Evolutionary conservation across 352 stramenopile genomes (phyloP).

Genomic region (Phytophthora agathidicida): DNA sequence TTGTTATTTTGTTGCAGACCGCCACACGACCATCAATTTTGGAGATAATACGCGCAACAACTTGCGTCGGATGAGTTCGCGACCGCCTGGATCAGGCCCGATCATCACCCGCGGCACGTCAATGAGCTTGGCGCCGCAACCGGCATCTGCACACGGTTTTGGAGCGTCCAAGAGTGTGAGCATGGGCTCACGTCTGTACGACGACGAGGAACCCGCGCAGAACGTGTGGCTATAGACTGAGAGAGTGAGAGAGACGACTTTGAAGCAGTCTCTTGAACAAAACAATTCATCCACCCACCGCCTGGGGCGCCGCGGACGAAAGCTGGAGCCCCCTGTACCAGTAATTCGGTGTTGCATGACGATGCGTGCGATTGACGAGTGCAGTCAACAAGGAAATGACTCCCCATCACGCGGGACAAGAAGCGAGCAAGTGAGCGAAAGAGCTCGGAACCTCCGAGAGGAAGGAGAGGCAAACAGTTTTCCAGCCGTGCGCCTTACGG

Average conservation of each 20-base stretch:
- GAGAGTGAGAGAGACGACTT: constrained; percentile 7
- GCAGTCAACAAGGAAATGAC: constrained; percentile 39
- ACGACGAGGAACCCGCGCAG: constrained; percentile 72
- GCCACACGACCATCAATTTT: constrained; percentile 45
- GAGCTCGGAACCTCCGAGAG: constrained; percentile 32
- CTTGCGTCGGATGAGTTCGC: constrained; percentile 60
- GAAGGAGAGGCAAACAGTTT: constrained; percentile 40
- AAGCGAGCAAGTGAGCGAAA: constrained; percentile 13
- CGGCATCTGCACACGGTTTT: constrained; percentile 42
- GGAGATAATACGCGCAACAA: constrained; percentile 43
- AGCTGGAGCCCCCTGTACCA: constrained; percentile 45
- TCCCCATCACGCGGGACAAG: background rate
- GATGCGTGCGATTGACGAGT: constrained; percentile 47
- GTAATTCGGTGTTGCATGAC: constrained; percentile 43
- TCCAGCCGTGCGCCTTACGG: constrained; percentile 27
- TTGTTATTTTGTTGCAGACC: constrained; percentile 28
- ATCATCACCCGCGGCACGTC: constrained; percentile 59
- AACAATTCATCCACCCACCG: constrained; percentile 7
- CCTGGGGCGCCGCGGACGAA: constrained; percentile 31
- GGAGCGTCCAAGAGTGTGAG: constrained; percentile 83
- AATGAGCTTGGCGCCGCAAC: constrained; percentile 56
- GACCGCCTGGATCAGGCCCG: constrained; percentile 43
- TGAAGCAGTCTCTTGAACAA: constrained; percentile 10
- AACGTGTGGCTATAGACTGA: constrained; percentile 78
- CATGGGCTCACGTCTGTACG: constrained; percentile 51